Base-by-base conservation (phyloP, 2,329 filamentous ascomycete species). In the Exophiala alcalophila region DNA sequence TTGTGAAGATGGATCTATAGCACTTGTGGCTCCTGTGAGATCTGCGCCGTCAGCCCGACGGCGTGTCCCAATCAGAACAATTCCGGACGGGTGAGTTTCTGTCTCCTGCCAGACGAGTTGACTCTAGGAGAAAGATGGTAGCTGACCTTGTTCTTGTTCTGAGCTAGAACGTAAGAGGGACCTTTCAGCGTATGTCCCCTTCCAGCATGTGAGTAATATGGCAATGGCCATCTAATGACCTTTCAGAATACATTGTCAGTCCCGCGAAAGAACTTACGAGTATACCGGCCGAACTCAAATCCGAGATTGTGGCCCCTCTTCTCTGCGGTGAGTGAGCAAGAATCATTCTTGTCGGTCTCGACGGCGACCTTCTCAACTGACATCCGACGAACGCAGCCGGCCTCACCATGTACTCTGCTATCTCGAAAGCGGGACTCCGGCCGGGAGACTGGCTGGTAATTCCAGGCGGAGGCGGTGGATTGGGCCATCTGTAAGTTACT, bases 331-430 rank as follows among this genome's bases (percentile, higher is more conserved):
- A 12, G 37, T 33, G 15, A 10, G 21, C n/a, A 5, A 11, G 12
- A n/a, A 11, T 2, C 10, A 16, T 7, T 4, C 34, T 24, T 20
- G 19, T 40, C 36, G 23, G 27, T 23, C 20, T 12, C 18, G n/a
- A n/a, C n/a, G n/a, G n/a, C n/a, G n/a, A n/a, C n/a, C n/a, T n/a
- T n/a, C n/a, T n/a, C n/a, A n/a, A n/a, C n/a, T 25, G n/a, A 25
- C 32, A 7, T 31, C 6, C 11, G 10, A 16, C 19, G 25, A 23
- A 12, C n/a, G 2, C 11, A 40, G 37, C 37, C 7, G 64, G 64
- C 4, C 61, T 66, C 31, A 60, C 64, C 1, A 64, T 65, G 59
- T 66, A 65, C 37, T 65, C 62, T 8, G 65, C 64, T 1, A 63
- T 66, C 11, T 60, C 58, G 50, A 66, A 66, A 40, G 61, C 62